These are phyloP conservation scores for Mayamaea pseudoterrestris DNA, from an alignment of 108 stramenopile genomes.

Conservation along the genomic window DNA sequence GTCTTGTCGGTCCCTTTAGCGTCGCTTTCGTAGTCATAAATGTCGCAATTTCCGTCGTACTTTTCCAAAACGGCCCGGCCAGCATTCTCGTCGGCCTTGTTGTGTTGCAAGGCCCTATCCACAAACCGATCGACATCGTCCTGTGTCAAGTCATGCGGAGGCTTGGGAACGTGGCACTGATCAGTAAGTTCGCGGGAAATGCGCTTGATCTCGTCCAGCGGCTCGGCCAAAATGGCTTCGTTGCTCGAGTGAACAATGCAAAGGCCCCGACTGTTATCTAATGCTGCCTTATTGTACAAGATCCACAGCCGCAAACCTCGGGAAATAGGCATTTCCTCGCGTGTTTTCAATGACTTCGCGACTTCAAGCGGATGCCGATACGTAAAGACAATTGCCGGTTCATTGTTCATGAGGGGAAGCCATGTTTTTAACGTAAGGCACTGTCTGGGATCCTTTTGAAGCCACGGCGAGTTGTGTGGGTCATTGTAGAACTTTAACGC, in stretches of 20 bases:
- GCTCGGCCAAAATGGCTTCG: constrained; percentile 57
- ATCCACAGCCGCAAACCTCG: constrained; percentile 78
- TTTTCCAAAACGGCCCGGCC: constrained; percentile 23
- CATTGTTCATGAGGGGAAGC: constrained; percentile 57
- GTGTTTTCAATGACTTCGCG: constrained; percentile 71
- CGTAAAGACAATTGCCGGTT: constrained; percentile 81
- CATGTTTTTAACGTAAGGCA: constrained; percentile 82
- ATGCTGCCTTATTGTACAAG: constrained; percentile 74
- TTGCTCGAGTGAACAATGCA: constrained; percentile 71
- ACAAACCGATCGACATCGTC: constrained; percentile 69
- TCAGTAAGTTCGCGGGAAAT: constrained; percentile 58
- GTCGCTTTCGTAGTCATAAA: constrained; percentile 38
- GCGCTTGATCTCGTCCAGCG: constrained; percentile 55
- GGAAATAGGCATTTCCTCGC: constrained; percentile 51
- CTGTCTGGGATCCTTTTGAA: constrained; percentile 91
- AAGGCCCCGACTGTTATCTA: constrained; percentile 57
- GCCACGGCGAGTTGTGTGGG: constrained; percentile 49
- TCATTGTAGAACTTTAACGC: constrained; percentile 56
- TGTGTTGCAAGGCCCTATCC: constrained; percentile 73
- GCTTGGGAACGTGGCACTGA: constrained; percentile 55
- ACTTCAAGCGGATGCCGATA: constrained; percentile 90
- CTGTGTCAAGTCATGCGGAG: constrained; percentile 36
- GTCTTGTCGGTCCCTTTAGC: constrained; percentile 15
- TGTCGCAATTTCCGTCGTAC: constrained; percentile 36
- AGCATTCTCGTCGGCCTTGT: constrained; percentile 14